Evolutionary conservation across 164 flowering plant species (phyloP).

Genomic region (Sedum album): DNA sequence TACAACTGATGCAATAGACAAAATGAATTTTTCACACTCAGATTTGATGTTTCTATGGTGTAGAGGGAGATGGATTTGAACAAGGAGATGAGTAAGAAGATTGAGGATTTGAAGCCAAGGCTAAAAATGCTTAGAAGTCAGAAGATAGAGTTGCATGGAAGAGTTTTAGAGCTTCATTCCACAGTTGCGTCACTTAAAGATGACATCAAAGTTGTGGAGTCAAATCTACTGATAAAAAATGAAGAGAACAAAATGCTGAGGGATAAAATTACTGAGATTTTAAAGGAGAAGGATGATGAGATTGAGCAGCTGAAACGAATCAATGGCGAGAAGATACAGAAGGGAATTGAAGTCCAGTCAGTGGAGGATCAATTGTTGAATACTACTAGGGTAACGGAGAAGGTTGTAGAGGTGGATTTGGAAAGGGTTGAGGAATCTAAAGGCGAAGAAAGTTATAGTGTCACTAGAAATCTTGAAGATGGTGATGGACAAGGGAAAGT

Average conservation of each 20-base stretch:
- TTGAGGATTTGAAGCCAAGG: slow-evolving; percentile 44
- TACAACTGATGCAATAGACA: no score
- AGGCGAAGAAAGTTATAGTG: slow-evolving; percentile 3
- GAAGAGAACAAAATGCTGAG: slow-evolving; percentile 35
- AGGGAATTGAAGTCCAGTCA: slow-evolving; percentile 22
- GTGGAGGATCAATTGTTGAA: slow-evolving; percentile 13
- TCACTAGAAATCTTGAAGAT: slow-evolving; percentile 6
- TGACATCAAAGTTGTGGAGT: slow-evolving; percentile 35
- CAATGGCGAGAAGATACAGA: slow-evolving; percentile 9
- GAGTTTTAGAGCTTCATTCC: slow-evolving; percentile 42
- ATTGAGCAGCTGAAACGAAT: slow-evolving; percentile 37
- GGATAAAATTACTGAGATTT: slow-evolving; percentile 25
- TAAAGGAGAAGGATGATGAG: slow-evolving; percentile 52
- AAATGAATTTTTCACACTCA: no score
- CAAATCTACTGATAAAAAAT: slow-evolving; percentile 39
- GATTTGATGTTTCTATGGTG: not conserved
- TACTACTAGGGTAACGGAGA: slow-evolving; percentile 11
- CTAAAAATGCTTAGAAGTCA: slow-evolving; percentile 29
- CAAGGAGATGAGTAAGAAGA: slow-evolving; percentile 36
- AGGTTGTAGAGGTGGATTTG: slow-evolving; percentile 10
- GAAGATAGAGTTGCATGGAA: slow-evolving; percentile 42
- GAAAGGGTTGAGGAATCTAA: slow-evolving; percentile 10
- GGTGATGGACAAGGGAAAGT: not conserved
- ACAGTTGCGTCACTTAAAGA: slow-evolving; percentile 47
- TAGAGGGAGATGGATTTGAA: slow-evolving; percentile 50